Conservation (phyloP, 192 early-diverging fungal species). For the Coemansia sp. region DNA sequence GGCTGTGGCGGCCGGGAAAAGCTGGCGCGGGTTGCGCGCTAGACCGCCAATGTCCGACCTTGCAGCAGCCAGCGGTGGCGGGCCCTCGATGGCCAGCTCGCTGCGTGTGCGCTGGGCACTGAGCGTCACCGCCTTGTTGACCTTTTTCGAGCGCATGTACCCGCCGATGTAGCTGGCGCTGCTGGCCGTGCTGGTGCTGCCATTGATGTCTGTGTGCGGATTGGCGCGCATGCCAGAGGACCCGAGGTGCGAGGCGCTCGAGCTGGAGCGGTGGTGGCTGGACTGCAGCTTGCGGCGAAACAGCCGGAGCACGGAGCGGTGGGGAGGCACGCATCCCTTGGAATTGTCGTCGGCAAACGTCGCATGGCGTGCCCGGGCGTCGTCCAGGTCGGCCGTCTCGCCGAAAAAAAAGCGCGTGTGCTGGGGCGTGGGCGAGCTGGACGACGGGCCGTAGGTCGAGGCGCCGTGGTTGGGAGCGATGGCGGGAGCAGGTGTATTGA, state of each 20-base stretch:
- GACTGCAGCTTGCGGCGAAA: slow-evolving; percentile 26
- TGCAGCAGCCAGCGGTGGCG: slow-evolving; percentile 9
- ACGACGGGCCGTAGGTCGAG: slow-evolving; percentile 19
- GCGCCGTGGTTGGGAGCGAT: slow-evolving; percentile 7
- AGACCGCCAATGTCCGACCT: background rate
- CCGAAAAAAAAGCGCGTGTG: slow-evolving; percentile 2
- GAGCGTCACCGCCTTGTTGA: slow-evolving; percentile 37
- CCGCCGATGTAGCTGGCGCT: slow-evolving; percentile 36
- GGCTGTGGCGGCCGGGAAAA: background rate
- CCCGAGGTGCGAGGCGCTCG: slow-evolving; percentile 2
- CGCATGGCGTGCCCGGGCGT: background rate
- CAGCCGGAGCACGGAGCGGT: slow-evolving; percentile 41
- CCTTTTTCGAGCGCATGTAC: slow-evolving; percentile 43
- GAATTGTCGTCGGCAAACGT: slow-evolving; percentile 12
- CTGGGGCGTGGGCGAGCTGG: slow-evolving; percentile 4
- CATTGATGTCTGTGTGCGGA: slow-evolving; percentile 7
- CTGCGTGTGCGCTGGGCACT: slow-evolving; percentile 48
- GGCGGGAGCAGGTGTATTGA: no score
- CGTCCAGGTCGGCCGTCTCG: slow-evolving; percentile 11
- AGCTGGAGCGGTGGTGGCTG: slow-evolving; percentile 16
- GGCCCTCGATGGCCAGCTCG: slow-evolving; percentile 39
- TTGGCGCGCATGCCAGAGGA: background rate
- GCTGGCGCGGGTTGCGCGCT: slow-evolving; percentile 5
- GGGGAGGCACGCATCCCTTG: slow-evolving; percentile 40
- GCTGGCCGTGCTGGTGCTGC: slow-evolving; percentile 25